Base-by-base conservation (phyloP, 805 yeast species). In the Kodamaea jinghongensis region DNA sequence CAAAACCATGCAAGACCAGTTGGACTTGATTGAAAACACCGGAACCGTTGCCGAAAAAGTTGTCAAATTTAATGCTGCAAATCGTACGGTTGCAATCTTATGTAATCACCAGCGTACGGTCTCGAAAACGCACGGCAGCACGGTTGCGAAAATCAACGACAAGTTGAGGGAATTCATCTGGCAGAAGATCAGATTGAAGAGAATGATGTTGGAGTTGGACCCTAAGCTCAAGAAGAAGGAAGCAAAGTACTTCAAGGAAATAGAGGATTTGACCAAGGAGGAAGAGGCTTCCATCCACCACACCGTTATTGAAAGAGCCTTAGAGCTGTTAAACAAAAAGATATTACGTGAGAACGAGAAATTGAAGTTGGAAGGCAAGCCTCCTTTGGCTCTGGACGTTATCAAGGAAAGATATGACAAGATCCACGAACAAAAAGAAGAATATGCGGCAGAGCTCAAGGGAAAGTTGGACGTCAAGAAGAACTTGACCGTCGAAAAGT, bases 41-140 rank as follows among this genome's bases (percentile, higher is more conserved):
- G 96, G 96, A 17, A 79, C 95, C 0, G 84, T 87, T 3, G 83
- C 85, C 16, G 97, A 90, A 58, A 91, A 88, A 53, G 81, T 90
- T 37, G 81, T 90, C 41, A 81, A 78, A 45, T 90, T 83, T 63
- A 90, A 91, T 63, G 96, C 96, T 14, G 98, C 98, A 1, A 90
- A 90, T 60, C 78, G 97, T 62, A 84, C 91, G 2, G 98, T 90
- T 43, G 98, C 98, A 4, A 88, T 90, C 45, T 69, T 90, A 53
- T 90, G 98, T 84, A 90, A 90, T 72, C 98, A 90, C 75, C 98
- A 90, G 73, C 81, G 96, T 63, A 79, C 96, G 13, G 89, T 90
- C 7, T 77, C 89, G 36, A 91, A 90, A 58, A 78, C 79, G 4
- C 97, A 91, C 56, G 95, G 85, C 34, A 76, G 78, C 16, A 73